Conservation (phyloP, 2,329 filamentous ascomycete species). For the Colletotrichum lupini region DNA sequence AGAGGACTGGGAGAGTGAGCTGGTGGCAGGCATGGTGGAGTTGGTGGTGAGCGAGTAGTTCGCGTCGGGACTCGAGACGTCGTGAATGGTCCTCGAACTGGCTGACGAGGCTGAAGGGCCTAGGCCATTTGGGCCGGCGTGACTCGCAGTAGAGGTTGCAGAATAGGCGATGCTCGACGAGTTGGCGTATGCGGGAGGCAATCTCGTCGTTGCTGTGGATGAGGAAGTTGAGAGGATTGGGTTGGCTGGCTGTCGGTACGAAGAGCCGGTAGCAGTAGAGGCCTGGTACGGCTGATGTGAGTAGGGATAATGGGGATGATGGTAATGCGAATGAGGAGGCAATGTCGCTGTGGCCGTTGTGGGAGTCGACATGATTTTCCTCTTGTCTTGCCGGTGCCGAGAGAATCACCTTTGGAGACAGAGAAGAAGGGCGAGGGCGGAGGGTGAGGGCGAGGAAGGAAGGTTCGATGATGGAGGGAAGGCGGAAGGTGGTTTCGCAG, state of each 20-base stretch:
- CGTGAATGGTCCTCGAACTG: slow-evolving; percentile 44
- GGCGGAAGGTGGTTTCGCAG: slow-evolving; percentile 33
- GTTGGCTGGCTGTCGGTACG: slow-evolving; percentile 46
- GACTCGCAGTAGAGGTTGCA: slow-evolving; percentile 35
- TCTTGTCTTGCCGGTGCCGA: slow-evolving; percentile 27
- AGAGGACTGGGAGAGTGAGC: slow-evolving; percentile 32
- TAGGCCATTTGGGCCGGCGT: slow-evolving; percentile 50
- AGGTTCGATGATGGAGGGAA: slow-evolving; percentile 25
- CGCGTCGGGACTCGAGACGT: slow-evolving; percentile 44
- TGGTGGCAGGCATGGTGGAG: slow-evolving; percentile 49
- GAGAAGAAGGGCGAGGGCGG: slow-evolving; percentile 16
- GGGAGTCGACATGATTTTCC: slow-evolving; percentile 78
- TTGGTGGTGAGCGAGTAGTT: slow-evolving; percentile 41
- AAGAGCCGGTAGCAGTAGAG: slow-evolving; percentile 50
- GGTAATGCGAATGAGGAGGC: slow-evolving; percentile 64
- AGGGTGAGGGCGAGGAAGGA: slow-evolving; percentile 14
- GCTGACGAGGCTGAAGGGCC: slow-evolving; percentile 45
- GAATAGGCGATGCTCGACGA: slow-evolving; percentile 45
- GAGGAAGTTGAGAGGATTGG: slow-evolving; percentile 52
- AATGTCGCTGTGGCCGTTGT: slow-evolving; percentile 53
- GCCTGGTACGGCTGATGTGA: slow-evolving; percentile 59
- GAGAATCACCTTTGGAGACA: slow-evolving; percentile 32
- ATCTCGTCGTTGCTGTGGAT: slow-evolving; percentile 49
- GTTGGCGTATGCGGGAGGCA: slow-evolving; percentile 45
- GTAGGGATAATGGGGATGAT: slow-evolving; percentile 74